Evolutionary conservation across 176 grass and related monocot genomes (phyloP).

Genomic region (Echinochloa phyllopogon): DNA sequence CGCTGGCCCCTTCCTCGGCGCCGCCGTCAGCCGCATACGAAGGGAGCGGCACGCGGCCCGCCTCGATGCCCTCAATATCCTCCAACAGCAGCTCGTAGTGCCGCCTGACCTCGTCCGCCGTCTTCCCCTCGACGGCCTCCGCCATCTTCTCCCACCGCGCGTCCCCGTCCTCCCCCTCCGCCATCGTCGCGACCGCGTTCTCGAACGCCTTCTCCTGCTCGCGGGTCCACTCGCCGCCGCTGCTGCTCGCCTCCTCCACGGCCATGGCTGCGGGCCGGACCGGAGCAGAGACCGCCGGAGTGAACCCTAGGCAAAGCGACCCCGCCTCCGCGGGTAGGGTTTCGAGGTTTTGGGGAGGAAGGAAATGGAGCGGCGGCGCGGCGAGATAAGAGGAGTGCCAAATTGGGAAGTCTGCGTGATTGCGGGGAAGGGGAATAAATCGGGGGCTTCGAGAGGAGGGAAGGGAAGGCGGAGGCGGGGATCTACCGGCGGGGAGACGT

Average conservation of each 20-base stretch:
- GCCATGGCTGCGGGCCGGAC: conserved; percentile 29
- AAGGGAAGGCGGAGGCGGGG: conserved; percentile 13
- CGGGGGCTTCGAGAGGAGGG: conserved; percentile 43
- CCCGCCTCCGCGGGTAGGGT: conserved; percentile 23
- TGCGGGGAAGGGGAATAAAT: conserved; percentile 45
- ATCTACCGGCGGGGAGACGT: conserved; percentile 42
- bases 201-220: conserved; percentile 92
- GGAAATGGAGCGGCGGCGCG: conserved; percentile 46
- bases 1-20: conserved; percentile 32
- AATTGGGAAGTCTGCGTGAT: conserved; percentile 41
- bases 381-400: conserved; percentile 50
- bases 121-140: conserved; percentile 66
- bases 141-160: conserved; percentile 69
- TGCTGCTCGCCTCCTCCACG: conserved; percentile 75
- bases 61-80: conserved; percentile 74
- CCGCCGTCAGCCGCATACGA: conserved; percentile 54
- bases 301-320: conserved; percentile 7
- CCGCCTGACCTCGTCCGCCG: conserved; percentile 67
- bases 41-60: conserved; percentile 77
- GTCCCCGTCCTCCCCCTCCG: conserved; percentile 41
- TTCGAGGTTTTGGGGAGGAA: conserved; percentile 18
- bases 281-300: background rate
- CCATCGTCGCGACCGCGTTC: conserved; percentile 63
- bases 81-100: conserved; percentile 86
- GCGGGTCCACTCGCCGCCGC: conserved; percentile 66